These are phyloP conservation scores for Vitis labrusca DNA, from an alignment of 164 flowering plant species.

Conservation along the genomic window DNA sequence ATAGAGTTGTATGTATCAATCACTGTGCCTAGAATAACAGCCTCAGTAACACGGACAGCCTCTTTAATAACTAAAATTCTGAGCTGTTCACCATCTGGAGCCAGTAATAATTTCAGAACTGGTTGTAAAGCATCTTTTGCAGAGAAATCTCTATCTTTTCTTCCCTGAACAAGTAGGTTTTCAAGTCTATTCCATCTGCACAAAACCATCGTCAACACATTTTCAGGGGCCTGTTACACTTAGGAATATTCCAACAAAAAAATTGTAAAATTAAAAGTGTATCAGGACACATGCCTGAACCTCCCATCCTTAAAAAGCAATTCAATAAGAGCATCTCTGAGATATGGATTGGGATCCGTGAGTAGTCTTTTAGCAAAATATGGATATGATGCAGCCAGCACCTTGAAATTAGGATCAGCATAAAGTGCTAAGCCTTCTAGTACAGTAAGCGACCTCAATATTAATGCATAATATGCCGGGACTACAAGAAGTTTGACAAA, in stretches of 20 bases:
- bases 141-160: constrained; percentile 83
- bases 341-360: constrained; percentile 96
- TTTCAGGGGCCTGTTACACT: background rate
- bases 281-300: constrained; percentile 62
- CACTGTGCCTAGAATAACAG: constrained; percentile 56
- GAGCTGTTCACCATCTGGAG: constrained; percentile 79
- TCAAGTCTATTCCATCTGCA: constrained; percentile 98
- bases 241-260: background rate
- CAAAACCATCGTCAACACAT: constrained; percentile 6
- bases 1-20: constrained; percentile 65
- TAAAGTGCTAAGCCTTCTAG: constrained; percentile 95
- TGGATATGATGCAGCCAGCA: constrained; percentile 97
- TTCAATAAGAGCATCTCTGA: constrained; percentile 97
- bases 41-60: constrained; percentile 83
- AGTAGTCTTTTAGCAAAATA: constrained; percentile 99
- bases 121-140: constrained; percentile 96
- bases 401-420: constrained; percentile 98
- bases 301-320: constrained; percentile 93
- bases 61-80: constrained; percentile 75
- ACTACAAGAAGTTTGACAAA: constrained; percentile 56
- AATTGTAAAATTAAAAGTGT: background rate
- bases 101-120: constrained; percentile 78
- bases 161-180: constrained; percentile 88
- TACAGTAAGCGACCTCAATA: constrained; percentile 95
- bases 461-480: constrained; percentile 94